phyloP scores from a whole-genome alignment of 306 rosid species.

The Biancaea sappan region DNA sequence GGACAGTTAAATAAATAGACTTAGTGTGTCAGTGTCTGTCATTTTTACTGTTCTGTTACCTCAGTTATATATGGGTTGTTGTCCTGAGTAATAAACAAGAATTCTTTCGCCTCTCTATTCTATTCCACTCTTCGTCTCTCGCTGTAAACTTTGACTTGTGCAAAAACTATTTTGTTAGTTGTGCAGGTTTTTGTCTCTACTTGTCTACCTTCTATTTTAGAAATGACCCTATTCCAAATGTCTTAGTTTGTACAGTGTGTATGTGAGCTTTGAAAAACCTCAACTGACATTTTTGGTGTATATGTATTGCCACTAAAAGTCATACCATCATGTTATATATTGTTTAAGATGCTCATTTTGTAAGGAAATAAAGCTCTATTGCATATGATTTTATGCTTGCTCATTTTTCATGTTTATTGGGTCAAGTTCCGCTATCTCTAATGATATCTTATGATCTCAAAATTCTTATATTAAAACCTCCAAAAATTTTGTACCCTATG shows the following conservation, averaged over 20 bases:
- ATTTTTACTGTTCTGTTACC: no score
- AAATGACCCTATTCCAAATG: constrained; percentile 9
- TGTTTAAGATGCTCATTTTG: no score
- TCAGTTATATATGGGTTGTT: no score
- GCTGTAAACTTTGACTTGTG: no score
- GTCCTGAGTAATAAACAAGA: no score
- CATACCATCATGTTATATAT: constrained; percentile 6
- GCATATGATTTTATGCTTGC: no score
- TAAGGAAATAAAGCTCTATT: not conserved
- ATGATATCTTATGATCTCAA: not conserved
- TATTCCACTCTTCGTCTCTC: no score
- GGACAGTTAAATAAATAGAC: no score
- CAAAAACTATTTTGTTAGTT: not conserved
- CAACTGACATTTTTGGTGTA: not conserved
- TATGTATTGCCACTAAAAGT: not conserved
- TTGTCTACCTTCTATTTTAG: not conserved
- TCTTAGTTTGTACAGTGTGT: not conserved
- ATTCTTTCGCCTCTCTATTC: no score
- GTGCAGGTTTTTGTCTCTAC: not conserved
- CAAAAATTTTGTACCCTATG: not conserved
- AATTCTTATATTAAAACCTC: not conserved
- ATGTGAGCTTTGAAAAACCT: not conserved
- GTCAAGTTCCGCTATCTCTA: not conserved
- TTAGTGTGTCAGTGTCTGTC: no score
- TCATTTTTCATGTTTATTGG: not conserved